Evolutionary conservation across 352 stramenopile species (phyloP).

Genomic region (Phytophthora sp.): DNA sequence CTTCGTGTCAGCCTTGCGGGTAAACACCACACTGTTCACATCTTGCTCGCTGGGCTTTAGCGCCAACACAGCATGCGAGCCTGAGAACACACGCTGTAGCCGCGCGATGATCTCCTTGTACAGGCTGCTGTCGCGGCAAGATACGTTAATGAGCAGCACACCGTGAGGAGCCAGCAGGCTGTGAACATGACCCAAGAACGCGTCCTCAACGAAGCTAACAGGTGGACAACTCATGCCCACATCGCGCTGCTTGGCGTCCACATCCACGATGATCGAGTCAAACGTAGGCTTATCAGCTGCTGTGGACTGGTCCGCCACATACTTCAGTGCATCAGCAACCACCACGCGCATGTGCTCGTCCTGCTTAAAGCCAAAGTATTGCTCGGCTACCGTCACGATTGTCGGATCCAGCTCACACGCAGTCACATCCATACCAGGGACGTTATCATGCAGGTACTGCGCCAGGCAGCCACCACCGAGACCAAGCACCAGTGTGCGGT

Average conservation of each 20-base stretch:
- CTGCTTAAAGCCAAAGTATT: slow-evolving; percentile 73
- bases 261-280: slow-evolving; percentile 77
- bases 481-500: slow-evolving; percentile 65
- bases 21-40: slow-evolving; percentile 71
- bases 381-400: slow-evolving; percentile 64
- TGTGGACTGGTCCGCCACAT: slow-evolving; percentile 40
- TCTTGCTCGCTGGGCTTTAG: slow-evolving; percentile 57
- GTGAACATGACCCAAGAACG: slow-evolving; percentile 49
- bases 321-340: slow-evolving; percentile 57
- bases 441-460: slow-evolving; percentile 66
- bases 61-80: slow-evolving; percentile 34
- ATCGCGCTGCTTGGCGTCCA: slow-evolving; percentile 76
- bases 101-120: slow-evolving; percentile 60
- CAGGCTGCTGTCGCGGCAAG: slow-evolving; percentile 46
- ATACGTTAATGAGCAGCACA: slow-evolving; percentile 75
- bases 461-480: slow-evolving; percentile 75
- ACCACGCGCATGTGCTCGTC: slow-evolving; percentile 51
- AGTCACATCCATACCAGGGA: slow-evolving; percentile 55
- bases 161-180: slow-evolving; percentile 43
- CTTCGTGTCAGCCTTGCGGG: slow-evolving; percentile 43
- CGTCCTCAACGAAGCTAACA: slow-evolving; percentile 59
- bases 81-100: slow-evolving; percentile 45
- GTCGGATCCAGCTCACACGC: slow-evolving; percentile 71
- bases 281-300: slow-evolving; percentile 28
- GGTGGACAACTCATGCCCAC: slow-evolving; percentile 76